phyloP scores from a whole-genome alignment of 352 stramenopile genomes.

The Phytopythium delawarense region DNA sequence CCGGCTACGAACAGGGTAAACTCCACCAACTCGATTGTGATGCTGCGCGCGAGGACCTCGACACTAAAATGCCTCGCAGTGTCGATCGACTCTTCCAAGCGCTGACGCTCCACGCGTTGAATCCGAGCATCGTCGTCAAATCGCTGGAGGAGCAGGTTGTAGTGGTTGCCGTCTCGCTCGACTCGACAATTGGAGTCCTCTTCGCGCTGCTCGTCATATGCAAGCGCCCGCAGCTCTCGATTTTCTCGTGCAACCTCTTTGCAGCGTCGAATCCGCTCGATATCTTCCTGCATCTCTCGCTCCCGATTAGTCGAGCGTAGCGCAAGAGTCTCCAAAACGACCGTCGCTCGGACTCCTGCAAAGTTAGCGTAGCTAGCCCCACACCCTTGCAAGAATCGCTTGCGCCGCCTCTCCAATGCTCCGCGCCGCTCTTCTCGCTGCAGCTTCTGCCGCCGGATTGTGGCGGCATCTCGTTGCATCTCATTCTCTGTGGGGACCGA shows the following conservation, averaged over 20 bases:
- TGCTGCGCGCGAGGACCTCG: slow-evolving; percentile 28
- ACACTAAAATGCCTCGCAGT: slow-evolving; percentile 36
- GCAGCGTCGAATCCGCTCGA: slow-evolving; percentile 56
- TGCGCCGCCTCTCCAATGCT: slow-evolving; percentile 38
- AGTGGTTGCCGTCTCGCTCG: slow-evolving; percentile 46
- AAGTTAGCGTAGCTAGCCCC: slow-evolving; percentile 28
- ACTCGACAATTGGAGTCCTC: slow-evolving; percentile 37
- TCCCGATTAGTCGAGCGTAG: slow-evolving; percentile 50
- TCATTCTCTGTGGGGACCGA: slow-evolving; percentile 18
- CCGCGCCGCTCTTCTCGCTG: slow-evolving; percentile 53
- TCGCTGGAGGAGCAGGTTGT: slow-evolving; percentile 47
- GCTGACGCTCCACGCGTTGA: slow-evolving; percentile 31
- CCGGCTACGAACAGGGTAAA: slow-evolving; percentile 51
- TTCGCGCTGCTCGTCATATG: slow-evolving; percentile 49
- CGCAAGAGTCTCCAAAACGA: slow-evolving; percentile 37
- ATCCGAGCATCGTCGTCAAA: slow-evolving; percentile 62
- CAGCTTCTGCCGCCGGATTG: slow-evolving; percentile 49
- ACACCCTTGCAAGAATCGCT: slow-evolving; percentile 62
- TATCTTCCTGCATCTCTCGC: slow-evolving; percentile 25
- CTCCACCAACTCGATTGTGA: slow-evolving; percentile 50
- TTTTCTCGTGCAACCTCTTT: slow-evolving; percentile 69
- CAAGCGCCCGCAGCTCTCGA: slow-evolving; percentile 31
- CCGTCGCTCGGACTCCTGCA: slow-evolving; percentile 18
- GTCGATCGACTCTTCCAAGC: slow-evolving; percentile 26
- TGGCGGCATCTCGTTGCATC: slow-evolving; percentile 16